These are phyloP conservation scores for Laburnicola sp. DNA, from an alignment of 2,329 filamentous ascomycete species.

Conservation along the genomic window DNA sequence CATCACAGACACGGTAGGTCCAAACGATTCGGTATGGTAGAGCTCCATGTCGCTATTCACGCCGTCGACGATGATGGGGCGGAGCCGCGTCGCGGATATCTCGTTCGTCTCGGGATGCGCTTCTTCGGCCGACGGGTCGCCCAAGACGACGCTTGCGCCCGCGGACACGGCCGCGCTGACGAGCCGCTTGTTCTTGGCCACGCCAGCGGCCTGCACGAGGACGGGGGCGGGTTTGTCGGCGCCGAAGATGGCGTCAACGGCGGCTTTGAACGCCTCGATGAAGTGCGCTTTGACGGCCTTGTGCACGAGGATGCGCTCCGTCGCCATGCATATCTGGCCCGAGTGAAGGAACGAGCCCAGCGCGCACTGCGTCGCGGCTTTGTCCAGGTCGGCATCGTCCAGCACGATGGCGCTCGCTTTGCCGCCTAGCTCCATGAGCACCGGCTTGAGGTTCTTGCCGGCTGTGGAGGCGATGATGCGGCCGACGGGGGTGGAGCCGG, in stretches of 20 bases:
- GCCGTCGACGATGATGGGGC: neutral
- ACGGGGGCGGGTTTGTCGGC: no score
- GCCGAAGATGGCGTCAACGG: no score
- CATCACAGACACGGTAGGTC: constrained; percentile 68
- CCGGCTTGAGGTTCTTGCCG: constrained; percentile 44
- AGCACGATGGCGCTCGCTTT: constrained; percentile 80
- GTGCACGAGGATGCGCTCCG: constrained; percentile 50
- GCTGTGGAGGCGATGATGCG: constrained; percentile 12
- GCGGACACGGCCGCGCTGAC: no score
- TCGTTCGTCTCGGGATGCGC: no score
- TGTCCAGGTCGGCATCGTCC: constrained; percentile 72
- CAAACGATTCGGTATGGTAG: constrained; percentile 73
- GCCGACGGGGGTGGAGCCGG: constrained; percentile 56
- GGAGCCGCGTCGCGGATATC: no score
- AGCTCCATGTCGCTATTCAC: constrained; percentile 70
- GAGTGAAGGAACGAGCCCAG: constrained; percentile 78
- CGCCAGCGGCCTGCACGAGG: no score
- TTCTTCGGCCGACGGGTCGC: no score
- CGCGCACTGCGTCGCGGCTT: constrained; percentile 80
- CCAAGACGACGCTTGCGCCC: no score
- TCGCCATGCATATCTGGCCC: constrained; percentile 62
- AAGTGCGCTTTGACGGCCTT: constrained; percentile 16
- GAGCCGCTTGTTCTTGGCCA: no score
- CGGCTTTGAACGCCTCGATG: constrained; percentile 3
- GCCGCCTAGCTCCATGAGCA: constrained; percentile 75